Evolutionary conservation across 2,329 filamentous ascomycete species (phyloP), one percentile per base, ranked within the genome.

Genomic region (Scedosporium minutisporum): DNA sequence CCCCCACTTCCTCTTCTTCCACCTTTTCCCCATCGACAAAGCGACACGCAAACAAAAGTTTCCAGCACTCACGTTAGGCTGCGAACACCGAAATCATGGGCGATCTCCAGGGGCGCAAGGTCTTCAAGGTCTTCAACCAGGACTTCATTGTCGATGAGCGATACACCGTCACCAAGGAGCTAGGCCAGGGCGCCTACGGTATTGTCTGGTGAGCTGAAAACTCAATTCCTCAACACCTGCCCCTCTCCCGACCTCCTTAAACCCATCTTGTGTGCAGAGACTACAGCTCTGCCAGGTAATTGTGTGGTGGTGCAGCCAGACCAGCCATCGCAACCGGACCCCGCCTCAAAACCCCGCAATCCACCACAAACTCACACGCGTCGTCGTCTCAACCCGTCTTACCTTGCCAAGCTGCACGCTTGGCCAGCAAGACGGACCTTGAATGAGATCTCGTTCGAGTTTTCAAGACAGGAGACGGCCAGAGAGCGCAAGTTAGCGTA

Each of bases 111-210:
- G 74, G 76, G 73, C 88, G 92, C 78, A 97, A 96, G 84, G 86
- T 93, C 77, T 97, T 96, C 84, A 96, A 96, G 87, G 93, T 99
- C 75, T 99, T 99, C 80, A 97, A 97, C 82, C 95, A 99, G 74
- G 95, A 99, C 80, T 99, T 99, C 74, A 87, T 97, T 70, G 95
- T 97, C 72, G 95, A 97, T 75, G 93, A 97, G 78, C 88, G 93
- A 71, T 99, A 99, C 80, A 96, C 90, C 67, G 95, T 99, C 67
- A 97, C 93, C 68, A 99, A 99, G 83, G 95, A 99, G 81, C 83
- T 99, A 62, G 95, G 95, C 57, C 95, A 99, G 77, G 95, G 95
- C 72, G 95, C 95, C 71, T 99, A 99, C 74, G 95, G 95, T 74
- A 97, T 99, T 72, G 95, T 99, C 73, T 99, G 95, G 92, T 96